Percentiles rank a stretch among this genome's conserved stretches.
Evolutionary conservation across 257 asterid genomes (phyloP).

Genomic region (Jacaranda mimosifolia): DNA sequence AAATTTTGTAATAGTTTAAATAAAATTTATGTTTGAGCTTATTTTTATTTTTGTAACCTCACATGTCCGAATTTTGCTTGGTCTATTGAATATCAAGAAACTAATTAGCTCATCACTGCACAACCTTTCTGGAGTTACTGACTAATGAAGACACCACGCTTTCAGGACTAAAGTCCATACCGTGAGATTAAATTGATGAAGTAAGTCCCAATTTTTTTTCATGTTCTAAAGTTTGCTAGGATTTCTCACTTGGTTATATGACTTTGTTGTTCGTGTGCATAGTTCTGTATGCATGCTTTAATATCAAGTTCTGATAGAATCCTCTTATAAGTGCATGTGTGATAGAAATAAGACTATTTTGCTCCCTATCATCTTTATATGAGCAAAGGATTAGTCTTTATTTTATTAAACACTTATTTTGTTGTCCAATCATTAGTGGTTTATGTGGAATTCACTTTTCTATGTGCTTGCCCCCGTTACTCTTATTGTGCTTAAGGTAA

Average conservation of each 20-base stretch:
- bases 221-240: neutral
- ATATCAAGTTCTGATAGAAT: conserved; percentile 8
- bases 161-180: conserved; percentile 57
- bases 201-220: conserved; percentile 35
- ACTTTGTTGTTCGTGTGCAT: conserved; percentile 1
- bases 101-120: conserved; percentile 2
- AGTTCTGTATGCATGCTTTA: neutral
- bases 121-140: neutral
- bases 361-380: neutral
- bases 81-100: conserved; percentile 2
- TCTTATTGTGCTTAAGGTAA: conserved; percentile 46
- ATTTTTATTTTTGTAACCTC: neutral
- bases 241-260: neutral
- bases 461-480: neutral
- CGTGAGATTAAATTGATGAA: conserved; percentile 53
- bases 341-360: neutral
- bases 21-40: neutral
- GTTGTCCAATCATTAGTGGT: neutral
- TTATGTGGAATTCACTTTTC: neutral
- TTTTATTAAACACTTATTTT: neutral
- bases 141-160: conserved; percentile 42
- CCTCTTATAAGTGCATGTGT: neutral
- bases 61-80: neutral
- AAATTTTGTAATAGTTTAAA: neutral
- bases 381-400: neutral